Conservation (phyloP, 352 stramenopile species). For the Pythium insidiosum region DNA sequence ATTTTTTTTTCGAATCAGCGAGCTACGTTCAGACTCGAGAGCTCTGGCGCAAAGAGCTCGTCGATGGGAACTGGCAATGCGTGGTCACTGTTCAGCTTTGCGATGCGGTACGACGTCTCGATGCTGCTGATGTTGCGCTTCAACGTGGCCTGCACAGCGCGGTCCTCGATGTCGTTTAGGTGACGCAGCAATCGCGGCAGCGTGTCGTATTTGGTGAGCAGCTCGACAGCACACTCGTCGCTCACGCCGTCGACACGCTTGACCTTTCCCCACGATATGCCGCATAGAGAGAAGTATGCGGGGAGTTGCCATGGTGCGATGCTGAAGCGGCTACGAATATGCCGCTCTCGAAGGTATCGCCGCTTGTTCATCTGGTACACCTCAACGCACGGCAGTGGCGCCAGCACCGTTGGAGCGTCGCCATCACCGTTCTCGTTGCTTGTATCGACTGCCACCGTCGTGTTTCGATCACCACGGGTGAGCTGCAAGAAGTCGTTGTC, state of each 20-base stretch:
- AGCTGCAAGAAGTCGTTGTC: constrained; percentile 31
- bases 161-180: constrained; percentile 53
- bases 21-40: constrained; percentile 14
- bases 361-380: constrained; percentile 72
- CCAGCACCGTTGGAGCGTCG: not conserved
- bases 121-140: constrained; percentile 69
- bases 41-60: constrained; percentile 29
- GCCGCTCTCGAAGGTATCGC: constrained; percentile 52
- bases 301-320: constrained; percentile 33
- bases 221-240: constrained; percentile 41
- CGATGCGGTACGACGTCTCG: constrained; percentile 70
- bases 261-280: constrained; percentile 62
- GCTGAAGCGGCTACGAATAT: constrained; percentile 47
- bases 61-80: constrained; percentile 40
- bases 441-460: not conserved
- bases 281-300: constrained; percentile 57
- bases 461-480: constrained; percentile 5
- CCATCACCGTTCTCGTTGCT: not conserved
- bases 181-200: constrained; percentile 49
- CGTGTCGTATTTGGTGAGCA: constrained; percentile 54
- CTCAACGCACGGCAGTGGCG: constrained; percentile 30
- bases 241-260: constrained; percentile 44
- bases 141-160: constrained; percentile 37
- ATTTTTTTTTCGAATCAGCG: too few species aligned
- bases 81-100: constrained; percentile 49